Evolutionary conservation across 768 basidiomycete genomes (phyloP).

Genomic region (Collybia sp.): DNA sequence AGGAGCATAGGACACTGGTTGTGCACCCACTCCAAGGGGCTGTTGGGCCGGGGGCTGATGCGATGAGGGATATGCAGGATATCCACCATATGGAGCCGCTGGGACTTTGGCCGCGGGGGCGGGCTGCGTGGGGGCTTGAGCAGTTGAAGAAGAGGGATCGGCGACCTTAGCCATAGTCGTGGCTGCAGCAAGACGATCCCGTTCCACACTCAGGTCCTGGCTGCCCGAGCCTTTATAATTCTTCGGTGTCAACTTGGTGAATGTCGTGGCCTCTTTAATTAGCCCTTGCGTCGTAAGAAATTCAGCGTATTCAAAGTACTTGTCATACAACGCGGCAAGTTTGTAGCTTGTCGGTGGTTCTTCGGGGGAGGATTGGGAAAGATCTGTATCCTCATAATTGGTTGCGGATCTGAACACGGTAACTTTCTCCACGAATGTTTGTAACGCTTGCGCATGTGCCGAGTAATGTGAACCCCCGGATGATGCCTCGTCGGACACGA

Average conservation of each 20-base stretch:
- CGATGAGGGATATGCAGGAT: constrained; percentile 14
- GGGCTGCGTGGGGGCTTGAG: constrained; percentile 5
- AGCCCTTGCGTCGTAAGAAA: constrained; percentile 89
- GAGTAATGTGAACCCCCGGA: constrained; percentile 59
- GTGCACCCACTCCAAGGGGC: constrained; percentile 6
- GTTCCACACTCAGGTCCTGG: constrained; percentile 29
- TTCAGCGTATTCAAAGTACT: constrained; percentile 95
- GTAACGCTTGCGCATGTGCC: constrained; percentile 80
- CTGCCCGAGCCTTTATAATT: constrained; percentile 66
- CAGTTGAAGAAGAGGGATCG: constrained; percentile 15
- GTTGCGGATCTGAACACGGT: constrained; percentile 90
- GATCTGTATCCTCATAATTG: constrained; percentile 70
- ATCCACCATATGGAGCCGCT: constrained; percentile 15
- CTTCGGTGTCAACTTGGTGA: constrained; percentile 73
- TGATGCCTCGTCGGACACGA: constrained; percentile 34
- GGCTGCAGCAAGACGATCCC: constrained; percentile 33
- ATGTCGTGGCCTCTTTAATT: constrained; percentile 73
- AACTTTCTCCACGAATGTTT: constrained; percentile 95
- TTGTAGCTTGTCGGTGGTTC: constrained; percentile 60
- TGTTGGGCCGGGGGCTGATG: constrained; percentile 12
- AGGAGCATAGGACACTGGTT: constrained; percentile 13
- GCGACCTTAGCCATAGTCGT: constrained; percentile 10
- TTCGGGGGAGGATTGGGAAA: constrained; percentile 33
- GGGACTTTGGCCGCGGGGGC: constrained; percentile 13
- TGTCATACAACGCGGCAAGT: constrained; percentile 82